phyloP scores from a whole-genome alignment of 2,329 filamentous ascomycete genomes.

The Blumeria hordei region DNA sequence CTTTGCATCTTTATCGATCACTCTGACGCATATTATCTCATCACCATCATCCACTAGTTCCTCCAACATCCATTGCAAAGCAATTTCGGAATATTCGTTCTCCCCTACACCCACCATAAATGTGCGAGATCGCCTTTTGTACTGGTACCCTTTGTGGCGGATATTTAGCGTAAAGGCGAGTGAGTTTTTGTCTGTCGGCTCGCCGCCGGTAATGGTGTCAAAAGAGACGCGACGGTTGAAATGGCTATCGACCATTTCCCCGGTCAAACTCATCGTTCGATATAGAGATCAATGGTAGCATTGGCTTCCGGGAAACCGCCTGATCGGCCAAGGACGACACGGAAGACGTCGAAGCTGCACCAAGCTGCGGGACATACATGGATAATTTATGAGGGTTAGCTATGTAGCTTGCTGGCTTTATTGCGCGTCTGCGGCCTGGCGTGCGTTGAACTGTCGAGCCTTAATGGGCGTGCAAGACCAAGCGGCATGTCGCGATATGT shows the following conservation, averaged over 20 bases:
- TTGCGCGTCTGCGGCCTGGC: too few species aligned
- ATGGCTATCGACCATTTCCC: conserved; percentile 18
- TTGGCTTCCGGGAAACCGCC: too few species aligned
- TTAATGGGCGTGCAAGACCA: too few species aligned
- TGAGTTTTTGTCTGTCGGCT: conserved; percentile 28
- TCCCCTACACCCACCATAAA: conserved; percentile 51
- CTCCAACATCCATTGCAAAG: conserved; percentile 50
- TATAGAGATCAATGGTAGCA: neutral
- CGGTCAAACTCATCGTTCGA: conserved; percentile 10
- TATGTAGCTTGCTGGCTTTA: too few species aligned
- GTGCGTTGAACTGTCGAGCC: too few species aligned
- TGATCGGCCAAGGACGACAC: too few species aligned
- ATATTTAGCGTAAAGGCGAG: conserved; percentile 46
- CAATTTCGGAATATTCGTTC: conserved; percentile 53
- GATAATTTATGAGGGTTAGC: too few species aligned
- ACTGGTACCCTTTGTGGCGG: conserved; percentile 48
- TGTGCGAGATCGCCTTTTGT: conserved; percentile 40
- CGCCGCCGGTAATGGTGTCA: conserved; percentile 44
- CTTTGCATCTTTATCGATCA: conserved; percentile 46
- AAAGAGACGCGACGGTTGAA: conserved; percentile 50
- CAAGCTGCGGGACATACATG: too few species aligned
- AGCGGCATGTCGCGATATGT: too few species aligned
- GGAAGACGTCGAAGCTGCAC: too few species aligned
- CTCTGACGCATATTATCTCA: conserved; percentile 47
- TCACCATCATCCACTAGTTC: conserved; percentile 58